These are phyloP conservation scores for Pisolithus albus DNA, from an alignment of 768 basidiomycete genomes.

Conservation along the genomic window DNA sequence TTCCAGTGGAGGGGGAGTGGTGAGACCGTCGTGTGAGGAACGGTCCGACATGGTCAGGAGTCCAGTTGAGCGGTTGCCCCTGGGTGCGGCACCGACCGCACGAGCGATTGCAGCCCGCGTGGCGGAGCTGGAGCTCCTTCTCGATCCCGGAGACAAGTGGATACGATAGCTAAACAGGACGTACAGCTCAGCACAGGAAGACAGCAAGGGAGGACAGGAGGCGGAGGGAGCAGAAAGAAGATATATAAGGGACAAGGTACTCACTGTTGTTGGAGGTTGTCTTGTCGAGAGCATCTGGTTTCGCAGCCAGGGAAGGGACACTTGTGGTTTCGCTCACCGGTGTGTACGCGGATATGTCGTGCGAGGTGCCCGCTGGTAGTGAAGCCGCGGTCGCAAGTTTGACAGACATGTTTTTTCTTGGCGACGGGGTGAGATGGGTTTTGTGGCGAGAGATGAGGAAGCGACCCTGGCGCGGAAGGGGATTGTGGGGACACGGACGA, in stretches of 20 bases:
- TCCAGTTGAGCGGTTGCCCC: conserved; percentile 20
- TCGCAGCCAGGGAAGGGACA: conserved; percentile 96
- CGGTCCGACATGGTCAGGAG: conserved; percentile 21
- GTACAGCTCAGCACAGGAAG: background rate
- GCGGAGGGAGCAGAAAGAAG: conserved; percentile 1
- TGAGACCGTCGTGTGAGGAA: conserved; percentile 18
- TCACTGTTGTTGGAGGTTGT: conserved; percentile 59
- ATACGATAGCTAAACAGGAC: conserved; percentile 57
- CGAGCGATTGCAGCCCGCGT: conserved; percentile 54
- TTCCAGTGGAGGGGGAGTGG: conserved; percentile 40
- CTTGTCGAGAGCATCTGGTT: conserved; percentile 83
- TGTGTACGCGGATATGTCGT: conserved; percentile 83
- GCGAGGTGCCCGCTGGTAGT: conserved; percentile 88
- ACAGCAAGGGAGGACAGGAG: conserved; percentile 2
- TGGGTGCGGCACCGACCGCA: conserved; percentile 24
- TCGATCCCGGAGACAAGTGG: conserved; percentile 73
- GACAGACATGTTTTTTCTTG: conserved; percentile 53
- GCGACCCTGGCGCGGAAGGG: conserved; percentile 6
- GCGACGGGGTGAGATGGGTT: background rate
- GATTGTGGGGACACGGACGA: conserved; percentile 6
- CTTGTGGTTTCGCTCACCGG: conserved; percentile 86
- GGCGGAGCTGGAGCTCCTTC: conserved; percentile 49
- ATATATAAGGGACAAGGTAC: conserved; percentile 6
- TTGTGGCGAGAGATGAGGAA: conserved; percentile 3
- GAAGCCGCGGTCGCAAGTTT: conserved; percentile 69